phyloP scores from a whole-genome alignment of 139 green algal species.

The Picochlorum sp. region DNA sequence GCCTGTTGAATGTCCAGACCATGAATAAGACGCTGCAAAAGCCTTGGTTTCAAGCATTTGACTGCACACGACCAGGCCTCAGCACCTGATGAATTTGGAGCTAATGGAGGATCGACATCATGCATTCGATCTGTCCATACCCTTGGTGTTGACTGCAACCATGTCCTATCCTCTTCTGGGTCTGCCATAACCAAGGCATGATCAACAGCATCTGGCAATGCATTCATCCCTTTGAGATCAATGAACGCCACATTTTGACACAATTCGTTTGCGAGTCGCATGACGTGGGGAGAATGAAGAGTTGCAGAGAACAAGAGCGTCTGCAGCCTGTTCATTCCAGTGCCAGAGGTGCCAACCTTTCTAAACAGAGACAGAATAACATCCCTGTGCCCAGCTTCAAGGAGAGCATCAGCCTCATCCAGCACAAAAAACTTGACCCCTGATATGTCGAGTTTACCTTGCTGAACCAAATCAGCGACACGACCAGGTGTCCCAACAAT shows the following conservation, averaged over 20 bases:
- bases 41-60: constrained; percentile 69
- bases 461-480: constrained; percentile 62
- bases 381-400: constrained; percentile 55
- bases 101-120: constrained; percentile 29
- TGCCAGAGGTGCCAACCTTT: constrained; percentile 49
- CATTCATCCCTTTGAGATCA: constrained; percentile 70
- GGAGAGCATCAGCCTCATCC: constrained; percentile 75
- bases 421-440: constrained; percentile 69
- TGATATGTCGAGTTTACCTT: constrained; percentile 53
- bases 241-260: constrained; percentile 67
- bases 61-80: constrained; percentile 44
- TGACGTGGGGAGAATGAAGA: constrained; percentile 66
- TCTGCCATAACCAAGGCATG: constrained; percentile 58
- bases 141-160: constrained; percentile 51
- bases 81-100: constrained; percentile 15
- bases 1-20: constrained; percentile 15
- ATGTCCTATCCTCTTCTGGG: constrained; percentile 50
- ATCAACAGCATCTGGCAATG: constrained; percentile 72
- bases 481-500: constrained; percentile 63
- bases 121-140: constrained; percentile 61
- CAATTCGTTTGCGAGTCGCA: constrained; percentile 38
- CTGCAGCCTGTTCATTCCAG: constrained; percentile 51
- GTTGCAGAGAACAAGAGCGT: constrained; percentile 79
- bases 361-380: constrained; percentile 56
- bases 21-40: constrained; percentile 35